Evolutionary conservation across 2,329 filamentous ascomycete species (phyloP).

Genomic region (Plectosphaerella sp.): DNA sequence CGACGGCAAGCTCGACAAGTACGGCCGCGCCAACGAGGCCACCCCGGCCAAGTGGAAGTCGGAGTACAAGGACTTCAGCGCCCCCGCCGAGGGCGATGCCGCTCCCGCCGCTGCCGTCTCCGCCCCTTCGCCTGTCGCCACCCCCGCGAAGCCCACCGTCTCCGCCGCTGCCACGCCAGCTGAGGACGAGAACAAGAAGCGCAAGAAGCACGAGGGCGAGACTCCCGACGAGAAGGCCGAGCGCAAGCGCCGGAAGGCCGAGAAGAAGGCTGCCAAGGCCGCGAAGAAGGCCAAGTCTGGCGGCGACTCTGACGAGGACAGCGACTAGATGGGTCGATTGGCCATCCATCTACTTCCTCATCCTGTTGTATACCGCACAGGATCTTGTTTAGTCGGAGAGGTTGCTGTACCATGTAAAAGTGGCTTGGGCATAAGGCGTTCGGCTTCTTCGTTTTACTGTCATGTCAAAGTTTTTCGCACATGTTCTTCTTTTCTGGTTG

Average conservation of each 20-base stretch:
- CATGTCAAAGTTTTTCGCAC: slow-evolving; percentile 2
- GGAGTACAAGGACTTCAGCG: slow-evolving; percentile 87
- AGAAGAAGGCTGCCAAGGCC: slow-evolving; percentile 55
- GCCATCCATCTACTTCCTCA: too few relatives aligned
- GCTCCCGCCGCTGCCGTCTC: slow-evolving; percentile 38
- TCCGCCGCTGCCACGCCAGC: slow-evolving; percentile 41
- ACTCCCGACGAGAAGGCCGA: slow-evolving; percentile 63
- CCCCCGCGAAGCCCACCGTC: slow-evolving; percentile 27
- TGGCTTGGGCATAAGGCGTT: slow-evolving; percentile 16
- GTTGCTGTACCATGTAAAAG: slow-evolving; percentile 14
- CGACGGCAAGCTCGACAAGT: slow-evolving; percentile 97
- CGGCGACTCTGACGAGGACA: slow-evolving; percentile 46
- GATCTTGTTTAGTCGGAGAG: slow-evolving; percentile 1
- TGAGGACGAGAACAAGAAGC: slow-evolving; percentile 59
- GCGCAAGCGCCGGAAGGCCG: slow-evolving; percentile 55
- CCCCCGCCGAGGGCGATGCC: slow-evolving; percentile 41
- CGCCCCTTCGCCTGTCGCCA: slow-evolving; percentile 31
- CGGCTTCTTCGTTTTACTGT: slow-evolving; percentile 9
- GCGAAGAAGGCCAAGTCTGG: slow-evolving; percentile 49
- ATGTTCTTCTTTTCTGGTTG: background rate
- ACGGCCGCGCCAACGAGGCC: slow-evolving; percentile 82
- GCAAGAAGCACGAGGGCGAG: slow-evolving; percentile 80
- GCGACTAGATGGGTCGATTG: slow-evolving; percentile 33
- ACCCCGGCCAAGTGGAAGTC: slow-evolving; percentile 91
- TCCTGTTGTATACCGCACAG: too few relatives aligned